These are phyloP conservation scores for Aspergillus sp. DNA, from an alignment of 2,329 filamentous ascomycete species.

Conservation along the genomic window DNA sequence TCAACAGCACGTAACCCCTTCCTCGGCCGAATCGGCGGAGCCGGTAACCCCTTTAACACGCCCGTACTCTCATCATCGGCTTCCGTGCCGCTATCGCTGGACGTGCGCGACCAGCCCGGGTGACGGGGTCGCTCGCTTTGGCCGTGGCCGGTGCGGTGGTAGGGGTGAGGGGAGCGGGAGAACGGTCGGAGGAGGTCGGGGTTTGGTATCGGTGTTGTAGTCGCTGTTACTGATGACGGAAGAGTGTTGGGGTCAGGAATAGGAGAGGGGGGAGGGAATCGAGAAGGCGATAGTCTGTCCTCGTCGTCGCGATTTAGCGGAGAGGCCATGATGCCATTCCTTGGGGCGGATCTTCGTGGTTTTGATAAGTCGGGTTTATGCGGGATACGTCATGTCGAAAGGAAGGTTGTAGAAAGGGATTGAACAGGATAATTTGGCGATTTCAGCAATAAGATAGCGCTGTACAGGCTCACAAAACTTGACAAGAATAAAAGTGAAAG, in stretches of 20 bases:
- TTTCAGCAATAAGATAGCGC: too few relatives aligned
- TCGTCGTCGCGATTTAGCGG: constrained; percentile 21
- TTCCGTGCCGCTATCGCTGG: constrained; percentile 87
- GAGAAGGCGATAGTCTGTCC: background rate
- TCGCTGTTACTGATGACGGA: constrained; percentile 14
- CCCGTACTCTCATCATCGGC: constrained; percentile 79
- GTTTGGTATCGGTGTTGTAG: background rate
- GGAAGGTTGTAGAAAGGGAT: constrained; percentile 3
- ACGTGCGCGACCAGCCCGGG: constrained; percentile 51
- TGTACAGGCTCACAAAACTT: too few relatives aligned
- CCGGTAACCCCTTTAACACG: constrained; percentile 75
- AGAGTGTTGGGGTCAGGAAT: background rate
- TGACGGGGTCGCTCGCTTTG: constrained; percentile 26
- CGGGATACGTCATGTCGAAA: constrained; percentile 24
- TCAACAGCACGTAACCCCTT: constrained; percentile 62
- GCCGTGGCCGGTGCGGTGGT: constrained; percentile 48
- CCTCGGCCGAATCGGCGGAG: constrained; percentile 63
- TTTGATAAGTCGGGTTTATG: constrained; percentile 9
- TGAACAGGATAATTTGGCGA: background rate
- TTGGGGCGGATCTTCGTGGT: background rate
- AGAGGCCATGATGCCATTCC: constrained; percentile 30
- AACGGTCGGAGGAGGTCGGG: constrained; percentile 40
- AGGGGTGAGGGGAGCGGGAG: constrained; percentile 61
- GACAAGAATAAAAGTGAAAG: background rate
- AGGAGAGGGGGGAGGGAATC: too few relatives aligned